A percentile compares a stretch with the other conserved stretches of the same genome.
These are phyloP conservation scores for Candida awuae DNA, from an alignment of 805 yeast genomes.

Conservation along the genomic window DNA sequence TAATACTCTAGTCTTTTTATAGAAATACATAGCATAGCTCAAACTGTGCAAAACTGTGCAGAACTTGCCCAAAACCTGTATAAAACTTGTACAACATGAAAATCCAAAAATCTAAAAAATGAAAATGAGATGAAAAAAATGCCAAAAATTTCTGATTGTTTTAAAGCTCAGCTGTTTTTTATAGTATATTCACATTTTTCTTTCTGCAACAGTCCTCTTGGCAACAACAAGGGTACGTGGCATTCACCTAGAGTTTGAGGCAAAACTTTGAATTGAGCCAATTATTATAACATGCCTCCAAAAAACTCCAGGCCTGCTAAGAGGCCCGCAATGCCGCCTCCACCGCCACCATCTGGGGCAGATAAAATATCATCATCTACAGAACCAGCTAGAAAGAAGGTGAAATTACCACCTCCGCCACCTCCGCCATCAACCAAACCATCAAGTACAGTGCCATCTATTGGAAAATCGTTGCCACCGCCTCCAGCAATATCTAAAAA, in stretches of 20 bases:
- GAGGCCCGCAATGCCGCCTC: constrained; percentile 9
- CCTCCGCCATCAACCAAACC: constrained; percentile 7
- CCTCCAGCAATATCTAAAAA: constrained; percentile 3
- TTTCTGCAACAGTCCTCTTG: too few relatives aligned
- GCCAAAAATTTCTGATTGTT: too few relatives aligned
- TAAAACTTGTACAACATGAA: too few relatives aligned
- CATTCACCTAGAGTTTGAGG: too few relatives aligned
- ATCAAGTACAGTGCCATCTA: neutral
- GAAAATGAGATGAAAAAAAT: too few relatives aligned
- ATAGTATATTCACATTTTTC: too few relatives aligned
- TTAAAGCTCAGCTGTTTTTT: too few relatives aligned
- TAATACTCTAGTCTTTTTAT: neutral
- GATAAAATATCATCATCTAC: neutral
- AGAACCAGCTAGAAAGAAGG: constrained; percentile 7
- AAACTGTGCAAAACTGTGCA: neutral
- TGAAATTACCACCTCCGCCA: constrained; percentile 9
- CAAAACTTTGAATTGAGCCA: neutral
- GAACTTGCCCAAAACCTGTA: too few relatives aligned
- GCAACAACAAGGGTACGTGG: too few relatives aligned
- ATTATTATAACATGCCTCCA: constrained; percentile 6
- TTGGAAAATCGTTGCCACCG: constrained; percentile 12
- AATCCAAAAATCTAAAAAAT: too few relatives aligned
- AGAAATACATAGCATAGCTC: neutral
- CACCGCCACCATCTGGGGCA: neutral
- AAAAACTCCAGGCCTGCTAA: constrained; percentile 2